Evolutionary conservation across 169 alveolate genomes (phyloP).

Genomic region (Cryptosporidium baileyi): DNA sequence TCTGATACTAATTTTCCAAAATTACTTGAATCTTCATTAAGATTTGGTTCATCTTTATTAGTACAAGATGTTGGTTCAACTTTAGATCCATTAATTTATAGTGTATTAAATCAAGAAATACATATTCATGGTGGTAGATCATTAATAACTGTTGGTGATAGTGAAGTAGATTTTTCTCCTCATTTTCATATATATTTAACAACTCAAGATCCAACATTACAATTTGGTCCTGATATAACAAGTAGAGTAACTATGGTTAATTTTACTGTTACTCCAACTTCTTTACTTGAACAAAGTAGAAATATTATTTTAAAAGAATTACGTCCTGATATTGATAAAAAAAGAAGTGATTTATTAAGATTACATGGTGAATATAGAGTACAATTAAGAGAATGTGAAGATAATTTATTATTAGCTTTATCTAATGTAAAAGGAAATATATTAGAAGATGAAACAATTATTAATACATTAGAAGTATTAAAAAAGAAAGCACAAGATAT

Average conservation of each 20-base stretch:
- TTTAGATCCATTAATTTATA: conserved; percentile 88
- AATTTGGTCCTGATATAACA: conserved; percentile 96
- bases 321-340: conserved; percentile 95
- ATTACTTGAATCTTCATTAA: conserved; percentile 89
- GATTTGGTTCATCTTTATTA: conserved; percentile 94
- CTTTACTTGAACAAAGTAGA: conserved; percentile 91
- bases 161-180: conserved; percentile 95
- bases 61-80: conserved; percentile 92
- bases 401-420: conserved; percentile 90
- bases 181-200: conserved; percentile 93
- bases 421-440: conserved; percentile 94
- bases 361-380: conserved; percentile 92
- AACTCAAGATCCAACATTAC: conserved; percentile 93
- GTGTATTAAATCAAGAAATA: conserved; percentile 93
- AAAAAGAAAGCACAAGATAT: conserved; percentile 93
- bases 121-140: conserved; percentile 95
- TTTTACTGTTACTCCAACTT: conserved; percentile 95
- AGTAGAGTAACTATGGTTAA: conserved; percentile 96
- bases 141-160: conserved; percentile 94
- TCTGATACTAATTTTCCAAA: conserved; percentile 89
- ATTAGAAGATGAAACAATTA: conserved; percentile 91
- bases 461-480: conserved; percentile 88
- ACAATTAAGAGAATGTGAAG: conserved; percentile 94
- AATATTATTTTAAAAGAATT: conserved; percentile 91
- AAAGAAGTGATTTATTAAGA: conserved; percentile 90